A percentile compares a stretch with the other conserved stretches of the same genome.
These are phyloP conservation scores for Stagonosporopsis vannaccii DNA, from an alignment of 2,329 filamentous ascomycete genomes.

Conservation along the genomic window DNA sequence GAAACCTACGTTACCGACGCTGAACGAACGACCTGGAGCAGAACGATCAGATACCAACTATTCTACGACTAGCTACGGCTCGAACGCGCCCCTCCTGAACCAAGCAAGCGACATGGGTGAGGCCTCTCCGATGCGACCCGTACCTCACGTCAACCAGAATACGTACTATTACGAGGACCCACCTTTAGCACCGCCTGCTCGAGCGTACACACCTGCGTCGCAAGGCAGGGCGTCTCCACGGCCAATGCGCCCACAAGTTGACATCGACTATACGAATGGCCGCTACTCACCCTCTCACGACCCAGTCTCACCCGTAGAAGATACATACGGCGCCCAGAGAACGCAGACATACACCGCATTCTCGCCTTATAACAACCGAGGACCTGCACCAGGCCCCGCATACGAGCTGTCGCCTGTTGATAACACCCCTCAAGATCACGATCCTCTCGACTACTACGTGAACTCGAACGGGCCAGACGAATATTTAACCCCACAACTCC, in stretches of 20 bases:
- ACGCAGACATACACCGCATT: constrained; percentile 37
- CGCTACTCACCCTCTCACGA: constrained; percentile 35
- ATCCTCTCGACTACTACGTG: constrained; percentile 27
- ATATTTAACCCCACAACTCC: constrained; percentile 37
- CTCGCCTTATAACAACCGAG: constrained; percentile 43
- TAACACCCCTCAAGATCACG: constrained; percentile 28
- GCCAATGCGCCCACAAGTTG: constrained; percentile 38
- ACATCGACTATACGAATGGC: constrained; percentile 37
- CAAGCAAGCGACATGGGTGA: constrained; percentile 68
- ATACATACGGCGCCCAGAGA: constrained; percentile 23
- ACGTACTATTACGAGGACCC: constrained; percentile 39
- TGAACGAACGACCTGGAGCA: constrained; percentile 48
- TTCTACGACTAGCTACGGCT: constrained; percentile 65
- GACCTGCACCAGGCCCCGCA: constrained; percentile 31
- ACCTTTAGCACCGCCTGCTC: constrained; percentile 31
- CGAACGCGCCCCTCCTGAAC: constrained; percentile 68
- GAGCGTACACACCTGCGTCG: constrained; percentile 41
- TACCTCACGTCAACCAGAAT: constrained; percentile 40
- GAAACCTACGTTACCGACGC: constrained; percentile 53
- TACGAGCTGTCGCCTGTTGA: constrained; percentile 49
- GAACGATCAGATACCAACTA: constrained; percentile 58
- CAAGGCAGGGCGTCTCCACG: constrained; percentile 41
- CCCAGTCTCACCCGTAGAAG: constrained; percentile 31
- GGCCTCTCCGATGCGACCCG: constrained; percentile 39
- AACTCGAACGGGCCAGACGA: constrained; percentile 29